Conservation (phyloP, 352 stramenopile genomes). For the Pythium rhizo-oryzae region DNA sequence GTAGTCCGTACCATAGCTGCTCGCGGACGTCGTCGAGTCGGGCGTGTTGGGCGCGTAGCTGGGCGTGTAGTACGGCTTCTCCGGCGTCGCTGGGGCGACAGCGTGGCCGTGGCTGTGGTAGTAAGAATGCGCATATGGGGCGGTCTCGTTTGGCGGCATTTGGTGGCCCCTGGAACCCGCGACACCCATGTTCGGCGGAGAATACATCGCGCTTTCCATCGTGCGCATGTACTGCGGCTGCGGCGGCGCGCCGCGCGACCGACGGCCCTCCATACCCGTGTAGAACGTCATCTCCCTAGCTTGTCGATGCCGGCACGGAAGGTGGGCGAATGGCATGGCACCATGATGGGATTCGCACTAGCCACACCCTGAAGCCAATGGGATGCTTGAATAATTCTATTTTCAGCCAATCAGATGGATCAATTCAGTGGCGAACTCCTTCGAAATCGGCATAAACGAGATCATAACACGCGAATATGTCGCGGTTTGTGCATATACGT, state of each 20-base stretch:
- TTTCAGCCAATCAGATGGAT: too few species aligned
- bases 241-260: too few species aligned
- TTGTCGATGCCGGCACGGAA: too few species aligned
- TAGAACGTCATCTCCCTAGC: not conserved
- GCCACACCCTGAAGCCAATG: too few species aligned
- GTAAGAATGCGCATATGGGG: not conserved
- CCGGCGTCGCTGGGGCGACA: not conserved
- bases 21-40: conserved; percentile 6
- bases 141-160: not conserved
- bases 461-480: too few species aligned
- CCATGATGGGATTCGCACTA: too few species aligned
- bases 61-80: not conserved
- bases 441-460: too few species aligned
- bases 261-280: not conserved
- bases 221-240: not conserved
- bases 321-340: too few species aligned
- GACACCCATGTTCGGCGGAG: not conserved
- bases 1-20: conserved; percentile 8
- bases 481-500: too few species aligned
- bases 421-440: too few species aligned
- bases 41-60: conserved; percentile 8
- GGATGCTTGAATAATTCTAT: too few species aligned
- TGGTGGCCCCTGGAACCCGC: not conserved
- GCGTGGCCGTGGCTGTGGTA: too few species aligned
- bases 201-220: not conserved